phyloP scores from a whole-genome alignment of 2,329 filamentous ascomycete species.

The Dactylella cylindrospora region DNA sequence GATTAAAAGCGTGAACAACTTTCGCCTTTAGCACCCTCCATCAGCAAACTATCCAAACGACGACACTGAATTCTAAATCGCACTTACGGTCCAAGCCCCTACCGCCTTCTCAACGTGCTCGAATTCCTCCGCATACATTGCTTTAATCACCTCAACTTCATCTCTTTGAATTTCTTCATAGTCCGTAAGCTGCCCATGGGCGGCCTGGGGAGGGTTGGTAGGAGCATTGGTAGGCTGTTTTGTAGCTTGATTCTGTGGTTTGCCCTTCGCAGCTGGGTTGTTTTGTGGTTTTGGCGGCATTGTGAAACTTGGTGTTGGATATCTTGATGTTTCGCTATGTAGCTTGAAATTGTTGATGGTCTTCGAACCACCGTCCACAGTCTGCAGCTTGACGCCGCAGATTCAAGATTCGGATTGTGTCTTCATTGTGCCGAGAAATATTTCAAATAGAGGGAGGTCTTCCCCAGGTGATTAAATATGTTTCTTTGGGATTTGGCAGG shows the following conservation, averaged over 20 bases:
- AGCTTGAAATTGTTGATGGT: constrained; percentile 12
- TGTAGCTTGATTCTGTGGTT: constrained; percentile 44
- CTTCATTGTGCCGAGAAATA: constrained; percentile 11
- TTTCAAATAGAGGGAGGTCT: too few species aligned
- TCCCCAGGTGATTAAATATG: too few species aligned
- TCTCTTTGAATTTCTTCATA: constrained; percentile 85
- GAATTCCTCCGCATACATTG: constrained; percentile 89
- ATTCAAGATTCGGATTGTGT: constrained; percentile 22
- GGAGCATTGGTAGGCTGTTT: constrained; percentile 51
- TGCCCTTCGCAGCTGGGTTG: constrained; percentile 43
- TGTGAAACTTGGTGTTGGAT: constrained; percentile 7
- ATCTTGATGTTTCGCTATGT: constrained; percentile 15
- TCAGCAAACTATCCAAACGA: too few species aligned
- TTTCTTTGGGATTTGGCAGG: too few species aligned
- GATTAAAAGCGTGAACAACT: constrained; percentile 65
- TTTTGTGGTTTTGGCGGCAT: constrained; percentile 47
- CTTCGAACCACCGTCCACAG: constrained; percentile 27
- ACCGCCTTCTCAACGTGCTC: constrained; percentile 64
- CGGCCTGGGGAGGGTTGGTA: constrained; percentile 49
- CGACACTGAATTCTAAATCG: too few species aligned
- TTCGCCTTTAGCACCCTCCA: constrained; percentile 32
- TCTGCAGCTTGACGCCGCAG: constrained; percentile 41
- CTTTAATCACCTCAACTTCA: constrained; percentile 79
- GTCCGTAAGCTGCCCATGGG: constrained; percentile 53
- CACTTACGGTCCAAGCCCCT: constrained; percentile 78